These are phyloP conservation scores for Elsinoe ampelina DNA, from an alignment of 2,329 filamentous ascomycete genomes.

Conservation along the genomic window DNA sequence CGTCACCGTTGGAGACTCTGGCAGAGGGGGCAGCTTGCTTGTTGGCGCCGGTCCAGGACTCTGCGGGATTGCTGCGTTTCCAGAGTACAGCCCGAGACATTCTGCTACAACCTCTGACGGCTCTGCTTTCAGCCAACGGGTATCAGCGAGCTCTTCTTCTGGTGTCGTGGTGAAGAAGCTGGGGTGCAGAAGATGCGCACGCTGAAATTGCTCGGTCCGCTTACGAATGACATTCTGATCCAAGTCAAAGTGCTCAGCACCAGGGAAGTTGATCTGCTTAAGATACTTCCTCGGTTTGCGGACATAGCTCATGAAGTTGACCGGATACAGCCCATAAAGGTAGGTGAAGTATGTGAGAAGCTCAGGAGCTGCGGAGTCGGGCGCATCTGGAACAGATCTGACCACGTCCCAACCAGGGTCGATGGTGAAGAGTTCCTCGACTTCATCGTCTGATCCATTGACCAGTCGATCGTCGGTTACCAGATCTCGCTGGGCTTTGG, in stretches of 20 bases:
- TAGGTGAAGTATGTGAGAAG: constrained; percentile 70
- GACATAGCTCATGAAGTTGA: constrained; percentile 81
- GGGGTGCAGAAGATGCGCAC: constrained; percentile 67
- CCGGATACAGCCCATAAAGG: constrained; percentile 71
- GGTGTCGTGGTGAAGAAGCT: constrained; percentile 74
- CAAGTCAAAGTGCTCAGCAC: constrained; percentile 65
- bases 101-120: constrained; percentile 71
- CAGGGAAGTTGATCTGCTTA: constrained; percentile 60
- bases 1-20: constrained; percentile 28
- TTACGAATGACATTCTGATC: constrained; percentile 69
- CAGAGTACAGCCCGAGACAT: constrained; percentile 60
- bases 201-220: constrained; percentile 64
- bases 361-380: constrained; percentile 55
- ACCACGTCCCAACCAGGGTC: constrained; percentile 55
- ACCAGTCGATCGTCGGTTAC: constrained; percentile 28
- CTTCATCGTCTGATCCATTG: constrained; percentile 25
- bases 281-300: constrained; percentile 72
- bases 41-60: constrained; percentile 41
- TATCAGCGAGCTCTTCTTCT: constrained; percentile 70
- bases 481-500: constrained; percentile 25
- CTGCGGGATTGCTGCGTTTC: constrained; percentile 31
- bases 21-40: constrained; percentile 37
- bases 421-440: constrained; percentile 30
- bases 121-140: constrained; percentile 71
- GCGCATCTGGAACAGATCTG: constrained; percentile 50